These are phyloP conservation scores for Noccaea caerulescens DNA, from an alignment of 345 rosid genomes.

Conservation along the genomic window DNA sequence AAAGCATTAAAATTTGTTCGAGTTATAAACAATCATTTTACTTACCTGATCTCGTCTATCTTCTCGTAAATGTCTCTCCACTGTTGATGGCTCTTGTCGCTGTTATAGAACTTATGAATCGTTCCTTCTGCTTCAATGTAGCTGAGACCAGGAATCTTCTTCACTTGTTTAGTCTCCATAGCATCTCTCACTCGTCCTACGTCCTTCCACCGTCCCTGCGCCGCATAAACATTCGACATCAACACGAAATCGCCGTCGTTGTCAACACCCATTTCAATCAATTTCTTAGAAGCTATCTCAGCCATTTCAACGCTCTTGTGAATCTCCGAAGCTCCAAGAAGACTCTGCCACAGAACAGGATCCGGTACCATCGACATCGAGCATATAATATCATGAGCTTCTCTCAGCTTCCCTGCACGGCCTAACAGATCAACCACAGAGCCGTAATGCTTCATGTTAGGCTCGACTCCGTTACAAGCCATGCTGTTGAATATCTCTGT, in stretches of 20 bases:
- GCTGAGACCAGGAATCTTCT: slow-evolving; percentile 85
- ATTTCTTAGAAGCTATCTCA: slow-evolving; percentile 62
- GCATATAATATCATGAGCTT: slow-evolving; percentile 65
- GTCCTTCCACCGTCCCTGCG: slow-evolving; percentile 76
- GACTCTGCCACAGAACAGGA: slow-evolving; percentile 79
- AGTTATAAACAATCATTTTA: not conserved
- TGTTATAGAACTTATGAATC: slow-evolving; percentile 73
- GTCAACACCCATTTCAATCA: slow-evolving; percentile 75
- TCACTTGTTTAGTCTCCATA: slow-evolving; percentile 75
- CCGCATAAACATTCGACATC: slow-evolving; percentile 79
- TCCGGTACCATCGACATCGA: slow-evolving; percentile 72
- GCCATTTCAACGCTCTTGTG: slow-evolving; percentile 74
- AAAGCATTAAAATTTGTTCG: not conserved
- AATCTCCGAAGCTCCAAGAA: slow-evolving; percentile 80
- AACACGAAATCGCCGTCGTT: slow-evolving; percentile 78
- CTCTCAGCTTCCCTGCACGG: slow-evolving; percentile 72
- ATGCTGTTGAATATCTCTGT: slow-evolving; percentile 59
- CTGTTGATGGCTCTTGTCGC: slow-evolving; percentile 59
- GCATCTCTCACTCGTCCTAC: slow-evolving; percentile 75
- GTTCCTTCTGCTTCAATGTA: slow-evolving; percentile 67
- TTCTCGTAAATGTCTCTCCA: slow-evolving; percentile 68
- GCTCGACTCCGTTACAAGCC: slow-evolving; percentile 53
- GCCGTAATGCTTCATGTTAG: slow-evolving; percentile 80
- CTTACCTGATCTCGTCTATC: slow-evolving; percentile 66
- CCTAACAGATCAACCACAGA: slow-evolving; percentile 80